phyloP scores from a whole-genome alignment of 495 filamentous ascomycete genomes.

The Bacidia gigantensis region DNA sequence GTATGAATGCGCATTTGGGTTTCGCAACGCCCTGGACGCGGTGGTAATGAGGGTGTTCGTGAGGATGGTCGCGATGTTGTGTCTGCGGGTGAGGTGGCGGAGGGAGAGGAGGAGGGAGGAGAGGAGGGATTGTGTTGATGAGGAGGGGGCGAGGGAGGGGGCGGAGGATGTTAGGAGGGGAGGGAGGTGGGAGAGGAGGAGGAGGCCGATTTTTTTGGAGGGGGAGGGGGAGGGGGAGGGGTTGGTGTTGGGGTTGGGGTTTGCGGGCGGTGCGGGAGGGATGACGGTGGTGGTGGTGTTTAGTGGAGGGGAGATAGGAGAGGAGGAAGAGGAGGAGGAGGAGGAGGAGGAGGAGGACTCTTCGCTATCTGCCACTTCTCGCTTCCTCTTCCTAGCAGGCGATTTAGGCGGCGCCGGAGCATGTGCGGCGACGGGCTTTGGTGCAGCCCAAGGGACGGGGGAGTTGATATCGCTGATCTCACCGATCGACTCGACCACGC shows the following conservation, averaged over 20 bases:
- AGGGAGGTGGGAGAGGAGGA: conserved; percentile 15
- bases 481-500: conserved; percentile 14
- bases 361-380: conserved; percentile 4
- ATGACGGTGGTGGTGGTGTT: not conserved
- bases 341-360: not conserved
- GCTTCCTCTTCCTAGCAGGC: conserved; percentile 4
- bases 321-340: not conserved
- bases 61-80: conserved; percentile 15
- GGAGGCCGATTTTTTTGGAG: conserved; percentile 10
- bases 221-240: not conserved
- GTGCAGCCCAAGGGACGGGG: not conserved
- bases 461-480: conserved; percentile 10
- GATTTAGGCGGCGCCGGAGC: not conserved
- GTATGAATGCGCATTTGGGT: not conserved
- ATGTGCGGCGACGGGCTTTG: too few species aligned
- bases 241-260: too few species aligned
- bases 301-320: conserved; percentile 9
- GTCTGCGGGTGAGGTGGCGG: conserved; percentile 13
- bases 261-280: not conserved
- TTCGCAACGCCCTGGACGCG: not conserved
- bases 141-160: conserved; percentile 13
- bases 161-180: conserved; percentile 13
- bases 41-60: conserved; percentile 12
- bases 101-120: conserved; percentile 17
- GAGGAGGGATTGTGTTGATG: conserved; percentile 21